Base-by-base conservation (phyloP, 192 early-diverging fungal species). In the Backusella mclennaniae region DNA sequence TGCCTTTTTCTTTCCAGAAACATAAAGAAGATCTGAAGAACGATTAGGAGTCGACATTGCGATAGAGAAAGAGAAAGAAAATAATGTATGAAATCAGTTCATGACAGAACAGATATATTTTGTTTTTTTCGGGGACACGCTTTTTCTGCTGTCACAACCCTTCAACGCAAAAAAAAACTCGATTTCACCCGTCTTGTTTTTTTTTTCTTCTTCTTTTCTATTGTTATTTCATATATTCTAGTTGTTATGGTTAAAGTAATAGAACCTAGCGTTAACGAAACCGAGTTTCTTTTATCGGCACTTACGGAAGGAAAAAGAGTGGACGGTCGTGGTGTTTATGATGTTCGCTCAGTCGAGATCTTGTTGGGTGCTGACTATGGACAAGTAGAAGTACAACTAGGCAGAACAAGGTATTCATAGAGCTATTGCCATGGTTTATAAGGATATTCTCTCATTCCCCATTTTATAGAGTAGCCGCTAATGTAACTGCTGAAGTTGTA, bases 241-340 rank as follows among this genome's bases (percentile, higher is more conserved):
- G 7, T 19, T 29, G 69, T 9, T 4, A 84, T 84, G 83, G 83
- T 85, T 66, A 89, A 80, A 77, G 85, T 87, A 75, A 21, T 69
- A 19, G 80, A 77, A 14, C 75, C 80, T 3, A 77, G 76, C 26
- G 35, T 74, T 38, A 94, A 94, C 69, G 94, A 98, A 77, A 85
- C 86, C 38, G 85, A 85, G 33, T 98, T 97, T 81, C 79, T 96
- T 14, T 73, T 94, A 5, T 69, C 88, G 17, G 91, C 96, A 38
- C 86, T 97, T 33, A 71, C 71, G 41, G 84, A 93, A 44, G 91
- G 93, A 6, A 76, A 90, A 19, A 87, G 97, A 29, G 84, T 93
- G 6, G 97, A 98, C 74, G 91, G 92, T 8, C 91, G 97, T 69
- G 87, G 89, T 8, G 84, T 89, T 69, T 89, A 92, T 68, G 95